phyloP scores from a whole-genome alignment of 345 rosid genomes.

The Clarkia xantiana region DNA sequence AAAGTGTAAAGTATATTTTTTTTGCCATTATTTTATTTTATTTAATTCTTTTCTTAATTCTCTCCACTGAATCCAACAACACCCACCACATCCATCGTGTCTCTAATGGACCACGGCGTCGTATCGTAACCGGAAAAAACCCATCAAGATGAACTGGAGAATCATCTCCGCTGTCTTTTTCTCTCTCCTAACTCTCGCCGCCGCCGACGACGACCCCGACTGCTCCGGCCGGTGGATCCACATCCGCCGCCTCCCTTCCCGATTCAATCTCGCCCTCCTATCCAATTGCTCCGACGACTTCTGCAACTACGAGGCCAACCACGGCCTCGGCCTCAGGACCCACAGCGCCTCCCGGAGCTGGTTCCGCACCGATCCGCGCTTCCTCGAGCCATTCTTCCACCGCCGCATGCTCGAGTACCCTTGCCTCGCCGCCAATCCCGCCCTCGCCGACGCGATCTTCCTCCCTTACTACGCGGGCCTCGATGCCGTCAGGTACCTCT shows the following conservation, averaged over 20 bases:
- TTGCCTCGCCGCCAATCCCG: constrained; percentile 64
- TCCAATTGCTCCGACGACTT: constrained; percentile 58
- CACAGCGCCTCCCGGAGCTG: constrained; percentile 69
- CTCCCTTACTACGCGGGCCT: constrained; percentile 76
- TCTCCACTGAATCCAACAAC: too few relatives aligned
- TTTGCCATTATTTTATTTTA: too few relatives aligned
- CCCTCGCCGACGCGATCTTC: constrained; percentile 50
- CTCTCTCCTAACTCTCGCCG: constrained; percentile 15
- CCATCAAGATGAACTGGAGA: constrained; percentile 3
- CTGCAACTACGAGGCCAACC: constrained; percentile 64
- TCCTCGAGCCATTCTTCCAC: constrained; percentile 76
- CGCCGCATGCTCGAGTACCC: constrained; percentile 78
- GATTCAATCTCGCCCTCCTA: constrained; percentile 83
- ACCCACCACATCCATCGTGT: neutral
- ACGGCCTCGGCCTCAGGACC: constrained; percentile 83
- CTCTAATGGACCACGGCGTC: constrained; percentile 8
- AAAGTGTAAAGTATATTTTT: too few relatives aligned
- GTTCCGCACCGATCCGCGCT: constrained; percentile 65
- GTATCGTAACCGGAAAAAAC: constrained; percentile 12
- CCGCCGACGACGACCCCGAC: constrained; percentile 14
- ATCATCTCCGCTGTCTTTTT: constrained; percentile 13
- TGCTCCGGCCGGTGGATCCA: constrained; percentile 82
- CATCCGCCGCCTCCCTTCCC: constrained; percentile 56
- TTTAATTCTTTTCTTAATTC: too few relatives aligned
- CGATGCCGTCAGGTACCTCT: constrained; percentile 62